phyloP scores from a whole-genome alignment of 768 basidiomycete species.

The Exidia glandulosa region DNA sequence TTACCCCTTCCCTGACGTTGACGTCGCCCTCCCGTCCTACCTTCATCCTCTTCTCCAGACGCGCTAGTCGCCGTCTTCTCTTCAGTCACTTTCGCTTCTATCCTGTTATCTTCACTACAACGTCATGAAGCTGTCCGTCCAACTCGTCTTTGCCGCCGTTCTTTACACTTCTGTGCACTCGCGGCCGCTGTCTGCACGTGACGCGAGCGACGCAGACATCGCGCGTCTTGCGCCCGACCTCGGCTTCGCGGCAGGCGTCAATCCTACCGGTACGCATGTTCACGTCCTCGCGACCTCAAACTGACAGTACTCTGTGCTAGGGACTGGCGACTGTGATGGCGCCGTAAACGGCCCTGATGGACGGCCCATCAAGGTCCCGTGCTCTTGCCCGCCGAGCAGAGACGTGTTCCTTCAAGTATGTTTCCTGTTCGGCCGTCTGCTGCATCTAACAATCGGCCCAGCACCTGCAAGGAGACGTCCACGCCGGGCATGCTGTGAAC shows the following conservation, averaged over 20 bases:
- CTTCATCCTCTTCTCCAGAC: not conserved
- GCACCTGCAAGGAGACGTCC: constrained; percentile 40
- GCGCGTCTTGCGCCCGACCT: constrained; percentile 42
- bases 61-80: not conserved
- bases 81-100: not conserved
- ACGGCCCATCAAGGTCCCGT: constrained; percentile 23
- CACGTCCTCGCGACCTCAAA: not conserved
- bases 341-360: constrained; percentile 20
- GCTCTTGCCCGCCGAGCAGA: constrained; percentile 21
- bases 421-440: not conserved
- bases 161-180: not conserved
- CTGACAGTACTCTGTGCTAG: not conserved
- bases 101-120: not conserved
- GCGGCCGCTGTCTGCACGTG: not conserved
- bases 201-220: not conserved
- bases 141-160: not conserved
- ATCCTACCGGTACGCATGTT: constrained; percentile 34
- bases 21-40: not conserved
- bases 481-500: constrained; percentile 51
- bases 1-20: not conserved
- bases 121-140: not conserved
- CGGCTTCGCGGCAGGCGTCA: constrained; percentile 41
- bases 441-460: not conserved
- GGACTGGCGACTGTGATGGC: constrained; percentile 29
- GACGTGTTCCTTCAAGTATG: constrained; percentile 5